Evolutionary conservation across 331 rosid species (phyloP).

Genomic region (Quercus tomentella): DNA sequence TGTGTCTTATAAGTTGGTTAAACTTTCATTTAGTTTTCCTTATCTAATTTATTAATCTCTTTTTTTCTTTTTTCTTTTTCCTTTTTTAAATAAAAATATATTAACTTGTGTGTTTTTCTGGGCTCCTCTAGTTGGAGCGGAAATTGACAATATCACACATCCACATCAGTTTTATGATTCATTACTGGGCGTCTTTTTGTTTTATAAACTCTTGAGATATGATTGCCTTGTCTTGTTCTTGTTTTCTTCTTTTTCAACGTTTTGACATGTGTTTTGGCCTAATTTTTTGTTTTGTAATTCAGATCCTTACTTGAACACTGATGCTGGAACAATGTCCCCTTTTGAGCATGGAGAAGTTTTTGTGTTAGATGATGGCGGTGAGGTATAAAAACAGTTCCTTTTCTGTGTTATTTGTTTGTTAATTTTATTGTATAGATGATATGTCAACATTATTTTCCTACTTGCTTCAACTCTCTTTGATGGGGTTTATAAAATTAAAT

Average conservation of each 20-base stretch:
- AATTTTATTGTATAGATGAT: background rate
- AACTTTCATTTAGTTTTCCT: background rate
- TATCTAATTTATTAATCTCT: background rate
- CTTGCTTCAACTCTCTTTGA: background rate
- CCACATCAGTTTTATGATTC: background rate
- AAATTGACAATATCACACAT: background rate
- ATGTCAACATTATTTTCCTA: background rate
- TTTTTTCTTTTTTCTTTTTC: no score
- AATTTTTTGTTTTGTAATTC: constrained; percentile 12
- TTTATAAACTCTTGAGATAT: background rate
- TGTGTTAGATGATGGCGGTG: constrained; percentile 97
- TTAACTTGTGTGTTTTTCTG: background rate
- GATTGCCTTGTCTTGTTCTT: background rate
- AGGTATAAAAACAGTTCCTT: constrained; percentile 45
- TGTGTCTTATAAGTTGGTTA: background rate
- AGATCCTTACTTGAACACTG: constrained; percentile 98
- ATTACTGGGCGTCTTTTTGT: background rate
- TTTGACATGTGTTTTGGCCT: constrained; percentile 1
- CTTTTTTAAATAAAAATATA: no score
- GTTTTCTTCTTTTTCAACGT: background rate
- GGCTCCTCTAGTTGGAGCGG: background rate
- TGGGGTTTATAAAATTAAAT: background rate
- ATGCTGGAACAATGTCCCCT: constrained; percentile 99
- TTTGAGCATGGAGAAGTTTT: constrained; percentile 94
- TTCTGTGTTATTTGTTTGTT: background rate